Base-by-base conservation (phyloP, 345 rosid genomes). In the Citrus unshiu region DNA sequence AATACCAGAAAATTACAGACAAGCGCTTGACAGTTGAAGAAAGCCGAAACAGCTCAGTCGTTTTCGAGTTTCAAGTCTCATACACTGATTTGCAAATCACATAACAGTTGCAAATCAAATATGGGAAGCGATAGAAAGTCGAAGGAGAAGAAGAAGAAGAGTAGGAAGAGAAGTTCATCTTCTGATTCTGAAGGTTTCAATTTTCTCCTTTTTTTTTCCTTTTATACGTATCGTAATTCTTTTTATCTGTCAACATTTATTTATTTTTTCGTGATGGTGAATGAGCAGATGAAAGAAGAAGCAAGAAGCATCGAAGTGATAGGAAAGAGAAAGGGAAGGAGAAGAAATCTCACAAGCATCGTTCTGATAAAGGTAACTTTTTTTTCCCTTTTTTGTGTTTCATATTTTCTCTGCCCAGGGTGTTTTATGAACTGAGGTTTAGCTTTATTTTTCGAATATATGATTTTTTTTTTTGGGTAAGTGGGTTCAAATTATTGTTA, bases 61-160 rank as follows among this genome's bases (percentile, higher is more conserved):
- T 5, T 18, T 18, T 51, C 1, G 21, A 51, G 57, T 51, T 51
- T 18, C 58, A 54, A 5, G 58, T 54, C n/a, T 54, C 58, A 54
- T 16, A 1, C 58, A 16, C n/a, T 54, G 58, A 46, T 54, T 54
- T 2, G 22, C 21, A 54, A 54, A 54, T 18, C 58, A 54, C n/a
- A 18, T 29, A 1, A 14, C 18, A 59, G 18, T 5, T 8, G n/a
- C 22, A 35, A 30, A 7, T 22, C 12, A 32, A 80, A 34, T 68
- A 93, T 93, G 97, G 95, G 89, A 74, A 80, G 87, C 83, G 90
- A 89, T 29, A 78, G 92, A 82, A 92, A 85, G 82, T 62, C 85
- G 70, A 87, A 75, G 87, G 91, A 86, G 79, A 85, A 85, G 85
- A 86, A 85, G 85, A 86, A 79, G 86, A 88, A 82, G 81, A 85